Conservation (phyloP, 2,329 filamentous ascomycete genomes). For the Blumeria hordei region DNA sequence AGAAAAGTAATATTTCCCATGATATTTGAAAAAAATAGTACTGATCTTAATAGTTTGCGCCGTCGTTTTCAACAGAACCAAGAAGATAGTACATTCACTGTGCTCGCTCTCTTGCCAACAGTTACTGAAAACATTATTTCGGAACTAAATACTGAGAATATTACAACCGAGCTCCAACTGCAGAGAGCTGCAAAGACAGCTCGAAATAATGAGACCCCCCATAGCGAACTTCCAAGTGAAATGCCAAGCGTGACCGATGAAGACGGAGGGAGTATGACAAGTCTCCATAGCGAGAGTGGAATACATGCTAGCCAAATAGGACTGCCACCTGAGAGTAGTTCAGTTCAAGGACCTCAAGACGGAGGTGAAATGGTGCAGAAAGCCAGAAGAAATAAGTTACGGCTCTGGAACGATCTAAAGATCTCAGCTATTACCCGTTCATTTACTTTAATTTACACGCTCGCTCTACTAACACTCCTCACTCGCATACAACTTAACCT, state of each 20-base stretch:
- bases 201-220: constrained; percentile 26
- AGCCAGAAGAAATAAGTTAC: constrained; percentile 54
- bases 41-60: constrained; percentile 39
- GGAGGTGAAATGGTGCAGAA: constrained; percentile 25
- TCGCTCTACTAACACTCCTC: constrained; percentile 70
- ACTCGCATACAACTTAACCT: constrained; percentile 94
- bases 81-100: constrained; percentile 93
- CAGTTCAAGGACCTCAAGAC: constrained; percentile 17
- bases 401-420: constrained; percentile 93
- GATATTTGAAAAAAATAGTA: neutral
- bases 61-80: constrained; percentile 97
- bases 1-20: constrained; percentile 49
- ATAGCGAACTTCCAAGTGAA: constrained; percentile 18
- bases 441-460: constrained; percentile 77
- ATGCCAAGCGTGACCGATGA: constrained; percentile 53
- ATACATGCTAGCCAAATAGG: constrained; percentile 59
- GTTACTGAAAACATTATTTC: constrained; percentile 74
- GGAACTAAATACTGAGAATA: constrained; percentile 71
- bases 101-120: constrained; percentile 82
- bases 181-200: constrained; percentile 58
- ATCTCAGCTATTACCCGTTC: constrained; percentile 87
- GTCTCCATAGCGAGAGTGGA: constrained; percentile 59
- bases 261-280: constrained; percentile 52
- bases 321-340: constrained; percentile 26
- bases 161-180: constrained; percentile 81